These are phyloP conservation scores for Magnusiomyces starmeri DNA, from an alignment of 1,139 yeast genomes.

Conservation along the genomic window DNA sequence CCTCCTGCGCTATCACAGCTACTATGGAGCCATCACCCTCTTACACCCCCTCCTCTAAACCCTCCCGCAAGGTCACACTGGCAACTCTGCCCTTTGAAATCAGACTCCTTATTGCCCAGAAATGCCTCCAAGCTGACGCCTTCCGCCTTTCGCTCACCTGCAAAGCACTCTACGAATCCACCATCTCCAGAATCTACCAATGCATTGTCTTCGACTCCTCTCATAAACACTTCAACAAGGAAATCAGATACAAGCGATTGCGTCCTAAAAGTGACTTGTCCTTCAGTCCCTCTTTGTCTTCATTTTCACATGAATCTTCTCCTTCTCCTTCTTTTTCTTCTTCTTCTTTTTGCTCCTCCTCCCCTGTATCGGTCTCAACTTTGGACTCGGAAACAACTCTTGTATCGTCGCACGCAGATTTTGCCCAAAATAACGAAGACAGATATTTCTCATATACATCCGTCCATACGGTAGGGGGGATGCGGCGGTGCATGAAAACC, in stretches of 20 bases:
- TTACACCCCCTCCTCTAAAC: background rate
- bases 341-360: background rate
- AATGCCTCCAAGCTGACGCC: constrained; percentile 25
- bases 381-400: background rate
- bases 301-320: background rate
- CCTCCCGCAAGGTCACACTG: constrained; percentile 1
- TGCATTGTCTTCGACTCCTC: constrained; percentile 24
- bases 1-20: background rate
- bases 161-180: constrained; percentile 18
- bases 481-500: constrained; percentile 22
- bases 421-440: background rate
- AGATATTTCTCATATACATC: constrained; percentile 18
- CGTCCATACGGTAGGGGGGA: constrained; percentile 25
- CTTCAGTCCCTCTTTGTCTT: background rate
- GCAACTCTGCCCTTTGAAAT: constrained; percentile 38
- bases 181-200: constrained; percentile 21
- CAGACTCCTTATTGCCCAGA: constrained; percentile 20
- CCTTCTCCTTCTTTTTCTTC: background rate
- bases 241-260: constrained; percentile 13
- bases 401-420: background rate
- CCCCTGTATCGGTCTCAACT: background rate
- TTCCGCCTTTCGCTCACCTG: constrained; percentile 22
- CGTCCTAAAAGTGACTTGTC: constrained; percentile 7
- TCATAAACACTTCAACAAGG: constrained; percentile 23
- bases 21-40: background rate